Base-by-base conservation (phyloP, 768 basidiomycete genomes). In the Termitomyces sp. region DNA sequence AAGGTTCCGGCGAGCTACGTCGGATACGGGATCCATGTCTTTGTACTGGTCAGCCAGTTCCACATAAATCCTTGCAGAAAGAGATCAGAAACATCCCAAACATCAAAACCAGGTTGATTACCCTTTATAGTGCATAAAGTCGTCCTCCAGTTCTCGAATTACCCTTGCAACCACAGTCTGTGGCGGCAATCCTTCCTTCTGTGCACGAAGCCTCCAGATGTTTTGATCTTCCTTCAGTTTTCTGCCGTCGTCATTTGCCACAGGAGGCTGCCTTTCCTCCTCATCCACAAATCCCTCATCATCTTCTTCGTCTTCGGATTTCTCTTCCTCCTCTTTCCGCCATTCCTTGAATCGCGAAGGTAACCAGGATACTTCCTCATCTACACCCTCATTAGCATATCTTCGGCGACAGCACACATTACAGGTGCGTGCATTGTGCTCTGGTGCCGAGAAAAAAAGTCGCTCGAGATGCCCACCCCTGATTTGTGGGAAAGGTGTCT, bases 81-180 rank as follows among this genome's bases (percentile, higher is more conserved):
- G 43, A 56, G 55, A 56, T 59, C 34, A 53, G 32, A 24, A 47
- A 20, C 50, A 42, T n/a, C 24, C 46, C 58, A 24, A 51, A 46
- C 20, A 53, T 27, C 39, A 37, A 46, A 55, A n/a, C 42, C 37
- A 46, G 47, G 57, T 36, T 32, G n/a, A 24, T 75, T 62, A 98
- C 97, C 88, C 86, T 73, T 93, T 97, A 70, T 95, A 96, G 72
- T 94, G 92, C 36, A 83, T 84, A 66, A 98, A 98, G 67, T 99
- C 96, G 59, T 94, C 94, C 68, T 98, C 96, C 8, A 99, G 76
- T 71, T 96, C 93, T 59, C 88, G 70, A 31, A 98, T 74, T 12
- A 97, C 92, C 4, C 90, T 78, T 29, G 85, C 80, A 4, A 97
- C 80, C 13, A 96, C 84, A 0, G 94, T 94, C 71, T 98, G 95